Evolutionary conservation across 305 asterid genomes (phyloP).

Genomic region (Fraxinus angustifolia): DNA sequence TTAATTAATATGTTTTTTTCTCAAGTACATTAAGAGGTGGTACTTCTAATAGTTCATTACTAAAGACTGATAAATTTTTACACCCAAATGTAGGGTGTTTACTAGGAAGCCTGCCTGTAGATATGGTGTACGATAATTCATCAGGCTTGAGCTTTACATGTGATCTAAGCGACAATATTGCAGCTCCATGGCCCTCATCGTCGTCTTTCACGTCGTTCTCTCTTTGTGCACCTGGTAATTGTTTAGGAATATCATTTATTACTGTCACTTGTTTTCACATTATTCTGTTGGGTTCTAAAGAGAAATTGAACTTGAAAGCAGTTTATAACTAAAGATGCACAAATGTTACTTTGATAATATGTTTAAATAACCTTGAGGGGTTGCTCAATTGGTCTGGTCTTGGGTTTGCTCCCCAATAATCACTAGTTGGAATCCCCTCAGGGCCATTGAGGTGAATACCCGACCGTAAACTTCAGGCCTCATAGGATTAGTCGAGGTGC

Average conservation of each 20-base stretch:
- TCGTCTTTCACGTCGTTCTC: constrained; percentile 72
- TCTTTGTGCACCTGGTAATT: constrained; percentile 95
- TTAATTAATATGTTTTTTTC: not conserved
- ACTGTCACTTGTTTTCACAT: not conserved
- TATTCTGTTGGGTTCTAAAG: not conserved
- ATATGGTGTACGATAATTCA: constrained; percentile 77
- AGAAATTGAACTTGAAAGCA: not conserved
- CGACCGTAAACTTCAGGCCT: too few species aligned
- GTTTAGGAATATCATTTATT: not conserved
- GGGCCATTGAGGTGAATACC: too few species aligned
- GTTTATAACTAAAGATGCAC: not conserved
- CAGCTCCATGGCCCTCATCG: constrained; percentile 97
- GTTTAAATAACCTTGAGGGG: not conserved
- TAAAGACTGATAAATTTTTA: constrained; percentile 10
- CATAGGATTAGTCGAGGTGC: too few species aligned
- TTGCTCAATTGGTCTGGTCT: too few species aligned
- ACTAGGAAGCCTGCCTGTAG: constrained; percentile 79
- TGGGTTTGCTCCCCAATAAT: too few species aligned
- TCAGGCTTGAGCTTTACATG: constrained; percentile 88
- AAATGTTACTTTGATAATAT: not conserved
- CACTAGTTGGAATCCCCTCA: too few species aligned
- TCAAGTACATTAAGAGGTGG: not conserved
- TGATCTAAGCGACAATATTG: constrained; percentile 84
- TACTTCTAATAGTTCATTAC: not conserved
- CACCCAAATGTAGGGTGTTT: constrained; percentile 61